These are phyloP conservation scores for Fusarium sp. DNA, from an alignment of 2,329 filamentous ascomycete species.

Conservation along the genomic window DNA sequence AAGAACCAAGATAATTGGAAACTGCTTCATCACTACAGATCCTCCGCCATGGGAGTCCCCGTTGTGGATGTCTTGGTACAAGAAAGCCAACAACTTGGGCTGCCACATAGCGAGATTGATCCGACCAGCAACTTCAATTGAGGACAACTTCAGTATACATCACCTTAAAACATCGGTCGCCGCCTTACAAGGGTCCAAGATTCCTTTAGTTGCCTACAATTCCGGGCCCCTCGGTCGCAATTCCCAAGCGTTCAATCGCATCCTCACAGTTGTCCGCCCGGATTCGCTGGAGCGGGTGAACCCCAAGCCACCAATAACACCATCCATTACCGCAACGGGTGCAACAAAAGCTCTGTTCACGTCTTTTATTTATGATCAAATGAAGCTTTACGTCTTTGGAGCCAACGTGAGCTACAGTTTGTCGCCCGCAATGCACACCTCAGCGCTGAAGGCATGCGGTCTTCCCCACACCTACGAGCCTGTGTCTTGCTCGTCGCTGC, in stretches of 20 bases:
- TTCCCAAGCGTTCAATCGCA: conserved; percentile 77
- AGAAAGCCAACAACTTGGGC: conserved; percentile 69
- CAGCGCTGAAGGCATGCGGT: conserved; percentile 76
- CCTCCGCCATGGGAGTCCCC: conserved; percentile 69
- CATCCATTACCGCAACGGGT: conserved; percentile 70
- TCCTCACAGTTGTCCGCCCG: conserved; percentile 73
- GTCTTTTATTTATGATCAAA: conserved; percentile 76
- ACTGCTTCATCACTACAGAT: conserved; percentile 61
- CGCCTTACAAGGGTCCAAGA: conserved; percentile 56
- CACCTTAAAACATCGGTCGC: conserved; percentile 67
- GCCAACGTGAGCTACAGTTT: conserved; percentile 80
- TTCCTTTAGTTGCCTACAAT: conserved; percentile 76
- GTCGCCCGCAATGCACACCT: conserved; percentile 84
- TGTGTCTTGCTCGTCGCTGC: conserved; percentile 73
- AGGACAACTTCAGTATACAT: conserved; percentile 75
- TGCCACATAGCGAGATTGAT: conserved; percentile 76
- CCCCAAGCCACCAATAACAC: conserved; percentile 45
- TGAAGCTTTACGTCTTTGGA: conserved; percentile 83
- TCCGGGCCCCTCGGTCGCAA: conserved; percentile 73
- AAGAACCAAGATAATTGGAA: conserved; percentile 73
- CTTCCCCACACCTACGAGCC: conserved; percentile 79
- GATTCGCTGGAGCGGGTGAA: conserved; percentile 50
- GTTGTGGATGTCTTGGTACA: conserved; percentile 70
- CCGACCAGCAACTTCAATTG: conserved; percentile 68
- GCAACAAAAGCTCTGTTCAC: conserved; percentile 77